These are phyloP conservation scores for Groenewaldozyma salmanticensis DNA, from an alignment of 805 yeast species.

Conservation along the genomic window DNA sequence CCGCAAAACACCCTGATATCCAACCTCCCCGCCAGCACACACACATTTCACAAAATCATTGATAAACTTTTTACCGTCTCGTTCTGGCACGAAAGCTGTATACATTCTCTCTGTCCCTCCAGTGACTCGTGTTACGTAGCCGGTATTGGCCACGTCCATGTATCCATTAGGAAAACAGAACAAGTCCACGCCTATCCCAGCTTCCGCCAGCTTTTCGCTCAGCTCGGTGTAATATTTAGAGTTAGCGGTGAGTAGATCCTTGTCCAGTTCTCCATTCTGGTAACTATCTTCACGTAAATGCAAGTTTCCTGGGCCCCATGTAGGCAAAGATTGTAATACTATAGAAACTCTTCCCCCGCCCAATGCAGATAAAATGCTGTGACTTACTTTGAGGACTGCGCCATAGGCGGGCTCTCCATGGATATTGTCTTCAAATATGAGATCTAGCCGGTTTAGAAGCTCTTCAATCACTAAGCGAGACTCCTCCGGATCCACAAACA, in stretches of 20 bases:
- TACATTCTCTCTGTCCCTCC: conserved; percentile 65
- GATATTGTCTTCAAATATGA: conserved; percentile 30
- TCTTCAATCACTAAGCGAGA: conserved; percentile 55
- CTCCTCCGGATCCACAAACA: conserved; percentile 71
- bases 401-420: conserved; percentile 65
- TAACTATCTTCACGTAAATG: conserved; percentile 20
- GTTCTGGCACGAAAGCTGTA: conserved; percentile 52
- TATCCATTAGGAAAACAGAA: conserved; percentile 56
- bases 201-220: conserved; percentile 44
- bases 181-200: conserved; percentile 67
- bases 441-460: conserved; percentile 54
- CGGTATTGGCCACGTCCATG: conserved; percentile 68
- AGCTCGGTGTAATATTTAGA: conserved; percentile 53
- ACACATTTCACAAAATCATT: conserved; percentile 36
- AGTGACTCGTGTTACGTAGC: conserved; percentile 49
- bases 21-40: conserved; percentile 32
- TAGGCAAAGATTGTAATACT: conserved; percentile 59
- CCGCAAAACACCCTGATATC: conserved; percentile 75
- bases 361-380: conserved; percentile 40
- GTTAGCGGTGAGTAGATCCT: conserved; percentile 47
- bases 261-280: conserved; percentile 27
- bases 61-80: conserved; percentile 60
- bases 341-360: conserved; percentile 75
- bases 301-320: conserved; percentile 67
- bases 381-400: conserved; percentile 63